Conservation (phyloP, 2,329 filamentous ascomycete species). For the Microsporum audouinii region DNA sequence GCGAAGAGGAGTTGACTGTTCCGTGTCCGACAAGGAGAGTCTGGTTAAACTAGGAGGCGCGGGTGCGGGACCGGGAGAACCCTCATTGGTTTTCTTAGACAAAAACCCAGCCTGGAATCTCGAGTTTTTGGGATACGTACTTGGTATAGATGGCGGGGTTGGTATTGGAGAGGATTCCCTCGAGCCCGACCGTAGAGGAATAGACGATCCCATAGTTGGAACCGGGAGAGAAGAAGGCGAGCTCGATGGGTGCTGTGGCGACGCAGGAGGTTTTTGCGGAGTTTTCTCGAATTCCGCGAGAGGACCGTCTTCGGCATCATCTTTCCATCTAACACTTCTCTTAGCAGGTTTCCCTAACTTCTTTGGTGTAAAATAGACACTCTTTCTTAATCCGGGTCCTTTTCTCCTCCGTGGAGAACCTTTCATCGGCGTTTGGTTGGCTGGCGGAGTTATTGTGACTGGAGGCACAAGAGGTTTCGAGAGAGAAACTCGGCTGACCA, state of each 20-base stretch:
- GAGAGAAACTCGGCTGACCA: constrained; percentile 19
- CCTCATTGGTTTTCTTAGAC: constrained; percentile 50
- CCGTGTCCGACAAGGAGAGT: constrained; percentile 49
- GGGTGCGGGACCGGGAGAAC: constrained; percentile 50
- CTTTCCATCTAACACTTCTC: constrained; percentile 79
- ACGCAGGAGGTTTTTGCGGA: constrained; percentile 55
- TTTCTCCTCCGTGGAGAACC: constrained; percentile 73
- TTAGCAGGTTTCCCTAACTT: constrained; percentile 52
- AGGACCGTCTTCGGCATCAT: constrained; percentile 70
- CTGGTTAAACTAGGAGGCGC: constrained; percentile 46
- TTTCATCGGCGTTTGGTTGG: constrained; percentile 54
- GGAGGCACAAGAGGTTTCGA: constrained; percentile 7
- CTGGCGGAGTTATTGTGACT: constrained; percentile 9
- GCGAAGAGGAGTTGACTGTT: constrained; percentile 42
- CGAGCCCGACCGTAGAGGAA: constrained; percentile 33
- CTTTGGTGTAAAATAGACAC: constrained; percentile 67
- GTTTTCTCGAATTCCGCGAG: constrained; percentile 88
- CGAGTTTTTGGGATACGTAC: constrained; percentile 54
- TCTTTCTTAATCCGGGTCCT: constrained; percentile 51
- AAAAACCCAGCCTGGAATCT: constrained; percentile 86
- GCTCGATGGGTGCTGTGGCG: constrained; percentile 42
- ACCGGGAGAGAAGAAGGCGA: constrained; percentile 27
- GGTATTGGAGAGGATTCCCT: constrained; percentile 47
- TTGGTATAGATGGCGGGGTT: constrained; percentile 43
- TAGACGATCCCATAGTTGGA: constrained; percentile 42